Evolutionary conservation across 2,329 filamentous ascomycete genomes (phyloP).

Genomic region (Fusarium pseudograminearum): DNA sequence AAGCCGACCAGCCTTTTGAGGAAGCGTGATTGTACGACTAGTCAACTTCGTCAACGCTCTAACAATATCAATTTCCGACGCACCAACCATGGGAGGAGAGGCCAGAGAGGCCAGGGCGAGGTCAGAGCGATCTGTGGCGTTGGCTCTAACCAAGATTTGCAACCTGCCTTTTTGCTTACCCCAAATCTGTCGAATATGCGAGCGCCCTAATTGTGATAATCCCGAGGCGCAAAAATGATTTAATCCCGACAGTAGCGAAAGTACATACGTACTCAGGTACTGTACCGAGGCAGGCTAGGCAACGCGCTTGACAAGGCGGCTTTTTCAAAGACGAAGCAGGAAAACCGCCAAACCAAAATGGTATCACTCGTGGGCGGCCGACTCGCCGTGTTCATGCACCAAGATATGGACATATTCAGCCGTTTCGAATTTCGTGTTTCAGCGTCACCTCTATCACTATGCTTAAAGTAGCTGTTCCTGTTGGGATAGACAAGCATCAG

Average conservation of each 20-base stretch:
- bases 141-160: conserved; percentile 16
- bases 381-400: conserved; percentile 26
- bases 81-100: neutral
- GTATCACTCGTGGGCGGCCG: conserved; percentile 9
- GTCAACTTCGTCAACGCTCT: conserved; percentile 11
- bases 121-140: conserved; percentile 34
- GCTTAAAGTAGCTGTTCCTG: conserved; percentile 9
- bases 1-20: conserved; percentile 1
- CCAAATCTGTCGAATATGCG: conserved; percentile 14
- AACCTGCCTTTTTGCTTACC: conserved; percentile 4
- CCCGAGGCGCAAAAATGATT: conserved; percentile 16
- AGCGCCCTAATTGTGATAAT: conserved; percentile 9
- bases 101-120: conserved; percentile 14
- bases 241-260: conserved; percentile 20
- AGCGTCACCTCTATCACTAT: conserved; percentile 27
- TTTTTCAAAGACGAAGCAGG: conserved; percentile 1
- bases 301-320: conserved; percentile 10
- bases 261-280: neutral
- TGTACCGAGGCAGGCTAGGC: neutral
- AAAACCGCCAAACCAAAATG: conserved; percentile 11
- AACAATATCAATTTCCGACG: conserved; percentile 12
- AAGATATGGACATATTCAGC: conserved; percentile 30
- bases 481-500: conserved; percentile 36
- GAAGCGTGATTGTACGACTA: conserved; percentile 3
- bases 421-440: conserved; percentile 47